Percentiles rank a stretch among this genome's conserved stretches.
Conservation (phyloP, 805 yeast species). For the Grigorovia yakushimaensis region DNA sequence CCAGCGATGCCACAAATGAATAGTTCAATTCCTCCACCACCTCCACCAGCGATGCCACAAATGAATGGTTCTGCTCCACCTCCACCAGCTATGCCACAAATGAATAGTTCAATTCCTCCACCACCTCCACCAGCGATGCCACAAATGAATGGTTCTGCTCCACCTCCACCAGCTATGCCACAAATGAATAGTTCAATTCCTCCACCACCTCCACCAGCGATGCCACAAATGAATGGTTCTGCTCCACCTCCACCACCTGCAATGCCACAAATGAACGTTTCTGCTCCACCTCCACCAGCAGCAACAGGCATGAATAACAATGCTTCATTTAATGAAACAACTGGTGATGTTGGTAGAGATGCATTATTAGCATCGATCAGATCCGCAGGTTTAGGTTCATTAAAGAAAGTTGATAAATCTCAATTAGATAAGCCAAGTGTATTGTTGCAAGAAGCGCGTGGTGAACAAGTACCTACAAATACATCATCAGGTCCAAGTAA, state of each 20-base stretch:
- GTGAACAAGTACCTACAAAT: constrained; percentile 32
- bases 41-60: no score
- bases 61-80: no score
- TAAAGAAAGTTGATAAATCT: constrained; percentile 72
- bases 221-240: constrained; percentile 8
- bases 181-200: constrained; percentile 2
- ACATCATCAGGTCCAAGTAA: constrained; percentile 11
- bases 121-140: constrained; percentile 6
- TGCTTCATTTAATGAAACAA: constrained; percentile 13
- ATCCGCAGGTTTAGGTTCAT: constrained; percentile 58
- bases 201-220: constrained; percentile 10
- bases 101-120: neutral
- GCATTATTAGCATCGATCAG: constrained; percentile 82
- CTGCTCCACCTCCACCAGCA: constrained; percentile 12
- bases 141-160: constrained; percentile 1
- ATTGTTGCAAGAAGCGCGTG: constrained; percentile 59
- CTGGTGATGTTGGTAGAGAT: constrained; percentile 55
- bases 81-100: neutral
- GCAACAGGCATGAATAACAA: constrained; percentile 2
- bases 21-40: no score
- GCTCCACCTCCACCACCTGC: constrained; percentile 14
- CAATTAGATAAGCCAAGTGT: constrained; percentile 75
- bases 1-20: constrained; percentile 6
- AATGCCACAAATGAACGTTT: constrained; percentile 14
- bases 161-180: constrained; percentile 9